phyloP scores from a whole-genome alignment of 2,329 filamentous ascomycete species.

The Aquanectria penicillioides region DNA sequence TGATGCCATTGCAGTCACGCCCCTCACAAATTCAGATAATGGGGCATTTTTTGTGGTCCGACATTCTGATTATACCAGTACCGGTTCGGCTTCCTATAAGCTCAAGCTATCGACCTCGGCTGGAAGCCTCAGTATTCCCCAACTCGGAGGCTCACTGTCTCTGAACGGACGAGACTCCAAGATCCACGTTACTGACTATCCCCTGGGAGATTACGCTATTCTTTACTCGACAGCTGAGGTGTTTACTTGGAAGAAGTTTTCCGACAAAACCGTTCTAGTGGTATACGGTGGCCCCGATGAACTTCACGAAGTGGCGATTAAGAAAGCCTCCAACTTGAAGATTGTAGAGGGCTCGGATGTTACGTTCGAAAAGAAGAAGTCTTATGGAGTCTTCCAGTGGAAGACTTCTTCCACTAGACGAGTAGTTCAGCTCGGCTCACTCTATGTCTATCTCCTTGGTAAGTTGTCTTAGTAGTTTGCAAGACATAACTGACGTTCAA shows the following conservation, averaged over 20 bases:
- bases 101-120: conserved; percentile 70
- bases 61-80: conserved; percentile 72
- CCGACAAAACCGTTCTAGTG: conserved; percentile 66
- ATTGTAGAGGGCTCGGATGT: conserved; percentile 43
- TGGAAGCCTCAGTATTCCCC: conserved; percentile 63
- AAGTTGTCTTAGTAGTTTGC: neutral
- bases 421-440: conserved; percentile 47
- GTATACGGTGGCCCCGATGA: conserved; percentile 72
- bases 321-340: conserved; percentile 30
- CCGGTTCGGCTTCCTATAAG: conserved; percentile 67
- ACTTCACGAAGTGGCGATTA: conserved; percentile 69
- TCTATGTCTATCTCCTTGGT: conserved; percentile 55
- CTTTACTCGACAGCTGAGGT: conserved; percentile 77
- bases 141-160: conserved; percentile 64
- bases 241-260: conserved; percentile 74
- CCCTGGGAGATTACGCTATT: conserved; percentile 66
- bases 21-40: conserved; percentile 62
- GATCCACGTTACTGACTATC: conserved; percentile 74
- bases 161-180: conserved; percentile 73
- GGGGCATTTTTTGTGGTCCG: conserved; percentile 73
- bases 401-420: conserved; percentile 41
- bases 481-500: neutral
- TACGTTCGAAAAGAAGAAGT: conserved; percentile 29
- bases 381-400: conserved; percentile 45
- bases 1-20: conserved; percentile 66